phyloP scores from a whole-genome alignment of 306 rosid genomes.

The Vicia villosa region DNA sequence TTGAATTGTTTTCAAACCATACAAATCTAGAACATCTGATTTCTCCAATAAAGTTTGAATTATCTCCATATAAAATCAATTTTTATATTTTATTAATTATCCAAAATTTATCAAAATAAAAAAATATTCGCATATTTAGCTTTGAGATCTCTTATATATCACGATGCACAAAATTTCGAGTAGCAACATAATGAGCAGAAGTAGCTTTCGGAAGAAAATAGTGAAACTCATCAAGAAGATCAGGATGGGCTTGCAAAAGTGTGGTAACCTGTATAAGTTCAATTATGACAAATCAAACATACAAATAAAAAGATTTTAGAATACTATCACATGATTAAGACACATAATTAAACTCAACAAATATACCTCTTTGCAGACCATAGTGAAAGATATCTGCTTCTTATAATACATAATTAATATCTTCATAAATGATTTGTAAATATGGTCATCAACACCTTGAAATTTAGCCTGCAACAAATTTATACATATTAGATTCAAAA shows the following conservation, averaged over 20 bases:
- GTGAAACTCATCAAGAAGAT: constrained; percentile 75
- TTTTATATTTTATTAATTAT: too few species aligned
- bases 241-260: constrained; percentile 75
- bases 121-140: too few species aligned
- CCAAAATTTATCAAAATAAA: too few species aligned
- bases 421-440: not conserved
- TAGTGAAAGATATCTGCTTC: not conserved
- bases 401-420: not conserved
- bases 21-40: too few species aligned
- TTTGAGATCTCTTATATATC: too few species aligned
- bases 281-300: constrained; percentile 20
- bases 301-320: constrained; percentile 2
- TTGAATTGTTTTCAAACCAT: too few species aligned
- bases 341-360: not conserved
- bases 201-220: constrained; percentile 83
- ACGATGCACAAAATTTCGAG: too few species aligned
- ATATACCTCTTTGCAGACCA: not conserved
- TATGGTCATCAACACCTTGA: not conserved
- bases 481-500: too few species aligned
- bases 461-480: not conserved
- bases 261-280: constrained; percentile 67
- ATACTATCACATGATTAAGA: not conserved
- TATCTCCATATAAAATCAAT: too few species aligned
- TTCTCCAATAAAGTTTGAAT: too few species aligned
- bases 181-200: not conserved